phyloP scores from a whole-genome alignment of 345 rosid genomes.

The Citrus glauca region DNA sequence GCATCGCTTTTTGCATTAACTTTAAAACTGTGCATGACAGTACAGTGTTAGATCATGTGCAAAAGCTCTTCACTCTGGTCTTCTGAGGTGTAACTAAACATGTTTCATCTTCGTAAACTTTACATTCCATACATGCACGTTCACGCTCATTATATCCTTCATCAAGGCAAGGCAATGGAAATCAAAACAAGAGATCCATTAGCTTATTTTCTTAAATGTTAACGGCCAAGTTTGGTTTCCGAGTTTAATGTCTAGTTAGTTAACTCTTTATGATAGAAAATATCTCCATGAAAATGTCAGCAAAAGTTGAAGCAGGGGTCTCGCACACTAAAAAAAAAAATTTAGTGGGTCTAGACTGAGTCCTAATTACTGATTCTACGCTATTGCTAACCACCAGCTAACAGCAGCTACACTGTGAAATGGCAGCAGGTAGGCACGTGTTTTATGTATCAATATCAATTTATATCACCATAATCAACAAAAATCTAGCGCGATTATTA shows the following conservation, averaged over 20 bases:
- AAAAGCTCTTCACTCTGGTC: neutral
- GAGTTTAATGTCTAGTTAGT: neutral
- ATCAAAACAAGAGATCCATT: neutral
- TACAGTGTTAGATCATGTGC: neutral
- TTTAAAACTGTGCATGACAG: neutral
- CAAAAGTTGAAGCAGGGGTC: neutral
- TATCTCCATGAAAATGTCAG: neutral
- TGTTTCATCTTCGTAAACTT: neutral
- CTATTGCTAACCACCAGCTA: constrained; percentile 1
- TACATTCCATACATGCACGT: neutral
- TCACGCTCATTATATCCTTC: too few relatives aligned
- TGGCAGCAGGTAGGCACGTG: neutral
- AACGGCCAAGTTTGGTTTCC: neutral
- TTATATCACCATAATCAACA: neutral
- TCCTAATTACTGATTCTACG: neutral
- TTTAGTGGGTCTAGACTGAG: neutral
- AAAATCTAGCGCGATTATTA: neutral
- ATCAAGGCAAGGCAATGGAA: neutral
- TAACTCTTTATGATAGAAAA: too few relatives aligned
- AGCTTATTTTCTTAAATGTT: neutral
- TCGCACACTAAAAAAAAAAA: neutral
- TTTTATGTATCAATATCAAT: neutral
- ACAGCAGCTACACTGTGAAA: neutral
- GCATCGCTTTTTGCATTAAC: neutral
- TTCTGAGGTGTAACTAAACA: neutral